Conservation (phyloP, 2,329 filamentous ascomycete species). For the Neonectria neomacrospora region DNA sequence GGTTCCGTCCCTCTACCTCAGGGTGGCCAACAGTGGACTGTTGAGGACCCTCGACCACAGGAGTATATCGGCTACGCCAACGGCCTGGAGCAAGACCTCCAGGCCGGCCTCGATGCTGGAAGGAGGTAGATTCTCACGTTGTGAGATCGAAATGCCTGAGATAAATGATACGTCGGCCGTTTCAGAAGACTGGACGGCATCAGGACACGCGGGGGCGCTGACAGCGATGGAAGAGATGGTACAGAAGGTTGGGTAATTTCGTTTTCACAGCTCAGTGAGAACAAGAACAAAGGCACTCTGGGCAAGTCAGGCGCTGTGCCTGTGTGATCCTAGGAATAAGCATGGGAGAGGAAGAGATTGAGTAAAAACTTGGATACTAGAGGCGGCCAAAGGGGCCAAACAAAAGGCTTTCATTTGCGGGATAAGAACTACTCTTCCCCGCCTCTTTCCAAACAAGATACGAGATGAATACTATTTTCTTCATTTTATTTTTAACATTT, state of each 20-base stretch:
- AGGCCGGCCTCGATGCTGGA: constrained; percentile 55
- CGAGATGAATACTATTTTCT: constrained; percentile 41
- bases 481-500: constrained; percentile 26
- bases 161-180: constrained; percentile 12
- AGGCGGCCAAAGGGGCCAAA: constrained; percentile 15
- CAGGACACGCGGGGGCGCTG: not conserved
- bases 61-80: constrained; percentile 63
- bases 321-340: not conserved
- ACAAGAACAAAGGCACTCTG: constrained; percentile 6
- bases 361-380: constrained; percentile 24
- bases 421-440: constrained; percentile 28
- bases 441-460: constrained; percentile 37
- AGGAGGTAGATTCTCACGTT: constrained; percentile 34
- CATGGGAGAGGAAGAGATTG: constrained; percentile 16
- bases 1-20: constrained; percentile 65
- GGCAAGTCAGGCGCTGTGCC: constrained; percentile 8
- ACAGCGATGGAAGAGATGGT: constrained; percentile 2
- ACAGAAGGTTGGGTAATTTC: constrained; percentile 22
- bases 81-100: constrained; percentile 69
- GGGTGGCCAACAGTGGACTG: constrained; percentile 64
- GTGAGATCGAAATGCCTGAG: not conserved
- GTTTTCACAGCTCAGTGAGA: constrained; percentile 8
- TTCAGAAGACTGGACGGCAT: constrained; percentile 20
- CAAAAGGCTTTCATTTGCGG: constrained; percentile 18
- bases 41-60: constrained; percentile 69